Conservation (phyloP, 1,284 basidiomycete species). For the Rhodotorula sp. region DNA sequence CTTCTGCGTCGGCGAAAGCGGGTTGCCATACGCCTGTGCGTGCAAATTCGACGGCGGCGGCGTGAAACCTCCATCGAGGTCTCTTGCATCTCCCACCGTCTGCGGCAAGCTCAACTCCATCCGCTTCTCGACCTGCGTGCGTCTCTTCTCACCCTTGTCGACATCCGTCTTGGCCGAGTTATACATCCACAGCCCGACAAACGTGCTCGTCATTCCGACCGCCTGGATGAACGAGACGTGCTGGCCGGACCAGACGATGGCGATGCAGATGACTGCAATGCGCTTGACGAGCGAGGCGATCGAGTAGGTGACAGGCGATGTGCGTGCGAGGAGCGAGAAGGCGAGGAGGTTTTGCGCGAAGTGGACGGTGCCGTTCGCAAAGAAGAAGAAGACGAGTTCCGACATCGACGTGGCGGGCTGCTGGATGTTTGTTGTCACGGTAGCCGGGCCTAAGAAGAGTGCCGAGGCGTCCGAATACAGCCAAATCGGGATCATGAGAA, state of each 20-base stretch:
- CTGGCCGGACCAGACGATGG: conserved; percentile 96
- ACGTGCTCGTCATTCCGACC: conserved; percentile 82
- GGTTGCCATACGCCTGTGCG: background rate
- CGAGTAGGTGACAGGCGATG: conserved; percentile 97
- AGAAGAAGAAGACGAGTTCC: conserved; percentile 63
- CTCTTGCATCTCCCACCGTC: conserved; percentile 49
- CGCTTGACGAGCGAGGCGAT: conserved; percentile 98
- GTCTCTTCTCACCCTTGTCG: conserved; percentile 85
- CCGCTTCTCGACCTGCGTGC: conserved; percentile 77
- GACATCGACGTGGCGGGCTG: conserved; percentile 37
- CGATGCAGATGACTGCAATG: conserved; percentile 95
- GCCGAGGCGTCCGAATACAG: conserved; percentile 74
- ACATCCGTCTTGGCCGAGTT: conserved; percentile 90
- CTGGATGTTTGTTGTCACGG: background rate
- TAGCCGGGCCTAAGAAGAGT: conserved; percentile 54
- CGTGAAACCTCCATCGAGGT: conserved; percentile 12
- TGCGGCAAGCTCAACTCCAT: conserved; percentile 69
- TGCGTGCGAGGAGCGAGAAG: conserved; percentile 90
- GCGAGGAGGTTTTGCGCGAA: conserved; percentile 97
- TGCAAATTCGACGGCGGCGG: conserved; percentile 1
- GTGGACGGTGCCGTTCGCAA: conserved; percentile 91
- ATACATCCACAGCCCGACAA: conserved; percentile 90
- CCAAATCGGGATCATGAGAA: conserved; percentile 94
- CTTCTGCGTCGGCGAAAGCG: background rate
- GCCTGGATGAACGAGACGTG: conserved; percentile 79